Evolutionary conservation across 441 rosid genomes (phyloP).

Genomic region (Rhodomyrtus psidioides): DNA sequence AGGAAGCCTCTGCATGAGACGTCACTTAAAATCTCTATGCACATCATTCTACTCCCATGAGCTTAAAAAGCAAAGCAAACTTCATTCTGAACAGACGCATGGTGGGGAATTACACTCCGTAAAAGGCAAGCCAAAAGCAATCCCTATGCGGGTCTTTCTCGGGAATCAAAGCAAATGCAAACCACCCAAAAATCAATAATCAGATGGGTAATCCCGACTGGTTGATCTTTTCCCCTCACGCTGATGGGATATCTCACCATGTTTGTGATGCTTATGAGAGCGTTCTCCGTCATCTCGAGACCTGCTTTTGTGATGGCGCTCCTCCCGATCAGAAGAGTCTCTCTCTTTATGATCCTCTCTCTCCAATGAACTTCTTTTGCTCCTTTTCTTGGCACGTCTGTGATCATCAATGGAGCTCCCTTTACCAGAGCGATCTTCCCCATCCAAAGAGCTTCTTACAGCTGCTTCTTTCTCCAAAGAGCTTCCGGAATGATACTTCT

Average conservation of each 20-base stretch:
- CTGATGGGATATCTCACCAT: constrained; percentile 4
- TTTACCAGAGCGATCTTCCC: background rate
- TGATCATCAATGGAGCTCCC: constrained; percentile 5
- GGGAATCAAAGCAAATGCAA: background rate
- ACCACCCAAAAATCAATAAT: background rate
- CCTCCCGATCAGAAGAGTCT: constrained; percentile 26
- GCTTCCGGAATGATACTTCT: constrained; percentile 3
- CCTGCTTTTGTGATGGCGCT: constrained; percentile 11
- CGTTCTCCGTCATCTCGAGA: constrained; percentile 14
- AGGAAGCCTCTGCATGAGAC: background rate
- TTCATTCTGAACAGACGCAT: background rate
- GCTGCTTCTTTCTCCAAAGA: constrained; percentile 30
- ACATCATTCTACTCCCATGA: background rate
- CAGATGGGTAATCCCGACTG: constrained; percentile 6
- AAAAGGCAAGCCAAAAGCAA: background rate
- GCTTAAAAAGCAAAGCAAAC: background rate
- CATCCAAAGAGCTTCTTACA: background rate
- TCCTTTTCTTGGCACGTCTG: background rate
- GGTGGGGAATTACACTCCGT: background rate
- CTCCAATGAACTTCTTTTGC: constrained; percentile 11
- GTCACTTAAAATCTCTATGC: background rate
- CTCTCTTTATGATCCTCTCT: constrained; percentile 19
- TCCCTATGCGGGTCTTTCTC: background rate
- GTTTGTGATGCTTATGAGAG: constrained; percentile 7
- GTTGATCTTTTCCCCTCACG: constrained; percentile 6